These are phyloP conservation scores for Conoideocrella luteorostrata DNA, from an alignment of 2,329 filamentous ascomycete genomes.

Conservation along the genomic window DNA sequence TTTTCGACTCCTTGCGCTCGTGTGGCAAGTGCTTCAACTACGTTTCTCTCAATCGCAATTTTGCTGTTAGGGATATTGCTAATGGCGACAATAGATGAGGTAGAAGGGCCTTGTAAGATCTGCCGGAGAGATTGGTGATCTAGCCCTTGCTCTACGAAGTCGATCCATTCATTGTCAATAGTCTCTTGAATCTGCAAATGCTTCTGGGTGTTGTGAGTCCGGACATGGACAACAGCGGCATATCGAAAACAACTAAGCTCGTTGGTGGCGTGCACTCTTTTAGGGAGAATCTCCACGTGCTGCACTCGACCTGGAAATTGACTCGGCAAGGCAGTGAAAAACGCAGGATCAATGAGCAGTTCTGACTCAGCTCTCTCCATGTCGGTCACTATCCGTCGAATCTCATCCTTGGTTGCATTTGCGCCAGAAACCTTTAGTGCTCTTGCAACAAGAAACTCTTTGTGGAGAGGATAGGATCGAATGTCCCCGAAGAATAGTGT, in stretches of 20 bases:
- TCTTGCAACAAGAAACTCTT: constrained; percentile 11
- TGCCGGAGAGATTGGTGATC: neutral
- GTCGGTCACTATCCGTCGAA: constrained; percentile 11
- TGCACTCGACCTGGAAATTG: constrained; percentile 11
- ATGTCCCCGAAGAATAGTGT: constrained; percentile 17
- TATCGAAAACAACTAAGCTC: constrained; percentile 20
- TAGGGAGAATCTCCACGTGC: constrained; percentile 19
- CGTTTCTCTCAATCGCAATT: constrained; percentile 20
- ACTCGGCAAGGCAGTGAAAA: constrained; percentile 14
- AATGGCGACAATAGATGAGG: constrained; percentile 1
- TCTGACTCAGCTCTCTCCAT: constrained; percentile 14
- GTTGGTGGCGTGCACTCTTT: constrained; percentile 18
- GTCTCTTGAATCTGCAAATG: neutral
- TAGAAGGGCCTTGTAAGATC: neutral
- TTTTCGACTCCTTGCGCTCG: too few relatives aligned
- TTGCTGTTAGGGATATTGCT: constrained; percentile 15
- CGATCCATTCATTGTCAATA: neutral
- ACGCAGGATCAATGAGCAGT: constrained; percentile 18
- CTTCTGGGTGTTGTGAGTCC: constrained; percentile 1
- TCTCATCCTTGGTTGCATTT: constrained; percentile 3
- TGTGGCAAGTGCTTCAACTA: too few relatives aligned
- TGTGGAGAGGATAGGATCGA: constrained; percentile 13
- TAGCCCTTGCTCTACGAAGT: neutral
- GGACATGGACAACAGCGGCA: constrained; percentile 15
- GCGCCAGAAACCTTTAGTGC: constrained; percentile 7